Base-by-base conservation (phyloP, 371 early-diverging fungal genomes). In the Mortierella sp. region DNA sequence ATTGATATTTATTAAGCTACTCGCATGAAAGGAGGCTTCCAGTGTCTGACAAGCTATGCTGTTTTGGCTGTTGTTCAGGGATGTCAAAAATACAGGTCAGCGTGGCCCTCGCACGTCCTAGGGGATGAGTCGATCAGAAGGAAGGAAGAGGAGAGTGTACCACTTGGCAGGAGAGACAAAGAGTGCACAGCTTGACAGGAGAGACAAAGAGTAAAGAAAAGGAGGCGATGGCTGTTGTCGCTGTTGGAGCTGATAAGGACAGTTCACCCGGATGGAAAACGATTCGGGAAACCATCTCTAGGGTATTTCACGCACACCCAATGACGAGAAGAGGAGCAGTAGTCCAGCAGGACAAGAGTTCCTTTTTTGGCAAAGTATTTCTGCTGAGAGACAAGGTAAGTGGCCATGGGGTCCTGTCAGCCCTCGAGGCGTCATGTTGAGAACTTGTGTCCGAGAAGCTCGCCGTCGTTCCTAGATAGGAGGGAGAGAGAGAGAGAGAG, bases 211-310 rank as follows among this genome's bases (percentile, higher is more conserved):
- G 28, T 10, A 26, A 28, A 28, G 26, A 31, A 14, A 31, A 14
- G 34, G 34, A 61, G 61, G 34, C 21, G 16, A 4, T 61, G 61
- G 19, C 28, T 28, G 59, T 5, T 14, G 31, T 5, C 28, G 31
- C 5, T 14, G 34, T 34, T 26, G 3, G n/a, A 11, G 11, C 26
- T 8, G 28, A 26, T n/a, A 24, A 11, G 10, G 34, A 19, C 2
- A 67, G 67, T 67, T 67, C 67, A 67, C 24, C 67, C 67, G 67
- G 67, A 21, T 24, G 67, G 67, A 24, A 64, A 40, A 67, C 34
- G 21, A 34, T 5, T 19, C 31, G n/a, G 0, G 54, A 61, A 34
- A 31, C 5, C 19, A 21, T 61, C 3, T 61, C 61, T 16, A 61
- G 64, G 64, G 64, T 21, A 21, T 21, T 50, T 11, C 2, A 50